Evolutionary conservation across 768 basidiomycete species (phyloP), one percentile per base, ranked within the genome.

Genomic region (Lepiota brunneoincarnata): DNA sequence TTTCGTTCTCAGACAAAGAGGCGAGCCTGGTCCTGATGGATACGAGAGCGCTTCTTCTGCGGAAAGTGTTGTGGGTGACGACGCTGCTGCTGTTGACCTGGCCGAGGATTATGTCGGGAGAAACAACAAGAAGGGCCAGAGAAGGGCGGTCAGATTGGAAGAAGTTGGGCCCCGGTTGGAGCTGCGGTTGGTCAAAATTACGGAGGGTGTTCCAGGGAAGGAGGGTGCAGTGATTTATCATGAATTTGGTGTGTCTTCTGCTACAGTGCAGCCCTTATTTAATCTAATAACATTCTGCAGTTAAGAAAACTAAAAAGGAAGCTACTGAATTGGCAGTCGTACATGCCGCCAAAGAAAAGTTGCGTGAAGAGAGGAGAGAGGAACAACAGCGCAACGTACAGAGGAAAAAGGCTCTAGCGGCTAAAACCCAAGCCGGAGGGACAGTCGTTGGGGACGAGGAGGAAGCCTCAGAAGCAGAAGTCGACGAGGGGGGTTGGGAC

Each of bases 151-250:
- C 10, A 79, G 86, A 60, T 74, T 99, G 49, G 90, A 96, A 50
- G 97, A 99, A 71, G 83, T 98, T 40, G 97, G 97, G 1, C 97
- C 97, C 37, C 77, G 97, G 64, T 87, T 99, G 85, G 97, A 99
- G 70, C 72, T 98, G 60, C 80, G 82, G 58, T 72, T 99, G 61
- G 83, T 98, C 61, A 99, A 99, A 76, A 93, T 99, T 54, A 83
- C 86, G 15, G 96, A 98, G 68, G 96, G 97, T 20, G 75, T 91
- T 15, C 94, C 95, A 4, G 97, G 95, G 12, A 95, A 87, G 62
- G 93, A 96, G 69, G 93, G 97, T 5, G 83, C 81, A 58, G 92
- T 98, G 1, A 87, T 99, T 37, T 97, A 89, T 74, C 97, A 99
- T 67, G 87, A 91, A 71, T 90, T 97, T 63, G 89, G 96, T 93